Evolutionary conservation across 495 filamentous ascomycete genomes (phyloP).

Genomic region (Halenospora varia): DNA sequence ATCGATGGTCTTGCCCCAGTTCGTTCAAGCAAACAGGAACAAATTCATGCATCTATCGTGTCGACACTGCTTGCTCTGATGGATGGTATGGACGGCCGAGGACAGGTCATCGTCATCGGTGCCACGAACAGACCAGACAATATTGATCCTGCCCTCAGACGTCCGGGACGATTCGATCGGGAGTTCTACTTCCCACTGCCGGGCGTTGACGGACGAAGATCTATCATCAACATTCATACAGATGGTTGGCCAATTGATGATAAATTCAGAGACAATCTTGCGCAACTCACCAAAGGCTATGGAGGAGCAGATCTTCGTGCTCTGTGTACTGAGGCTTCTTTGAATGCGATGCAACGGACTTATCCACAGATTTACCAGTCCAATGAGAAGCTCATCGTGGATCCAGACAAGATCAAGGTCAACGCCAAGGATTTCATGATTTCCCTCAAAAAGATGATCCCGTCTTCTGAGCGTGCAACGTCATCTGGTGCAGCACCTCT

Average conservation of each 20-base stretch:
- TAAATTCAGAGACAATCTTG: conserved; percentile 77
- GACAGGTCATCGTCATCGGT: conserved; percentile 96
- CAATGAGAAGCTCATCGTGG: conserved; percentile 82
- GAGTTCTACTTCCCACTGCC: conserved; percentile 98
- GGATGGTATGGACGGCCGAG: conserved; percentile 98
- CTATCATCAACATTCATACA: conserved; percentile 94
- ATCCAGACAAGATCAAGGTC: conserved; percentile 77
- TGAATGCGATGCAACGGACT: conserved; percentile 94
- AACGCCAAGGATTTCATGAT: conserved; percentile 94
- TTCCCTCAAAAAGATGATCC: conserved; percentile 90
- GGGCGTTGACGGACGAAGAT: conserved; percentile 67
- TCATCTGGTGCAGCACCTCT: conserved; percentile 77
- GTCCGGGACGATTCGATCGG: conserved; percentile 91
- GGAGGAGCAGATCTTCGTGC: conserved; percentile 93
- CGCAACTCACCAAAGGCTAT: conserved; percentile 89
- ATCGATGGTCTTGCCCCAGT: conserved; percentile 96
- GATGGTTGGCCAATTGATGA: conserved; percentile 82
- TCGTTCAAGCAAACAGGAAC: conserved; percentile 94
- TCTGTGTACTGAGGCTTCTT: conserved; percentile 92
- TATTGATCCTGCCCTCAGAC: conserved; percentile 89
- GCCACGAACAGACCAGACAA: conserved; percentile 97
- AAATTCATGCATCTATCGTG: conserved; percentile 97
- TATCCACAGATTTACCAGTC: conserved; percentile 96
- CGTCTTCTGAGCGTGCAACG: conserved; percentile 85
- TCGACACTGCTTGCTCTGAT: conserved; percentile 92